Evolutionary conservation across 148 eudicot genomes (phyloP).

Genomic region (Vaccinium darrowii): DNA sequence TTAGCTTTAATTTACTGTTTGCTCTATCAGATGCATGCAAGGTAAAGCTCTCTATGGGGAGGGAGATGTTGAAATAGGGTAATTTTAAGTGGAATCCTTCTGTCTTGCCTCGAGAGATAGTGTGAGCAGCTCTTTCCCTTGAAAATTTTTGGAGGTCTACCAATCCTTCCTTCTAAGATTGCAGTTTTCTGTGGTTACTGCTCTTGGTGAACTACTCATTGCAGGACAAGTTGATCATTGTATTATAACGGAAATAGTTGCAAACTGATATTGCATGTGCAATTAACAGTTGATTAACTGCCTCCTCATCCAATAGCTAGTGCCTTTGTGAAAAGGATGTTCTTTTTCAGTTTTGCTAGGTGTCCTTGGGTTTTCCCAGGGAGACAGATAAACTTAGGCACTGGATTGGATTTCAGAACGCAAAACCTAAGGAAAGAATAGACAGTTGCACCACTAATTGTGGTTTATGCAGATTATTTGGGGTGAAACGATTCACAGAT

Average conservation of each 20-base stretch:
- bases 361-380: conserved; percentile 3
- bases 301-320: not conserved
- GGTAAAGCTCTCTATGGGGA: not conserved
- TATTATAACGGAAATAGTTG: not conserved
- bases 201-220: not conserved
- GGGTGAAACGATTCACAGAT: not conserved
- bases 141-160: not conserved
- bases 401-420: not conserved
- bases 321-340: not conserved
- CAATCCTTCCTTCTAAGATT: not conserved
- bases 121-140: not conserved
- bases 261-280: not conserved
- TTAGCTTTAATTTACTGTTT: not conserved
- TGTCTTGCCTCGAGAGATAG: not conserved
- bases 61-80: not conserved
- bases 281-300: not conserved
- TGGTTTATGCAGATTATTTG: not conserved
- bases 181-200: not conserved
- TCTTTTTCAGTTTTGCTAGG: not conserved
- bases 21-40: not conserved
- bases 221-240: not conserved
- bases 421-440: not conserved
- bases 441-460: not conserved
- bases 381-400: not conserved
- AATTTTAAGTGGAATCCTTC: not conserved